Evolutionary conservation across 208 protist species (phyloP), one percentile per base, ranked within the genome.

Genomic region (Acanthamoeba lenticulata): DNA sequence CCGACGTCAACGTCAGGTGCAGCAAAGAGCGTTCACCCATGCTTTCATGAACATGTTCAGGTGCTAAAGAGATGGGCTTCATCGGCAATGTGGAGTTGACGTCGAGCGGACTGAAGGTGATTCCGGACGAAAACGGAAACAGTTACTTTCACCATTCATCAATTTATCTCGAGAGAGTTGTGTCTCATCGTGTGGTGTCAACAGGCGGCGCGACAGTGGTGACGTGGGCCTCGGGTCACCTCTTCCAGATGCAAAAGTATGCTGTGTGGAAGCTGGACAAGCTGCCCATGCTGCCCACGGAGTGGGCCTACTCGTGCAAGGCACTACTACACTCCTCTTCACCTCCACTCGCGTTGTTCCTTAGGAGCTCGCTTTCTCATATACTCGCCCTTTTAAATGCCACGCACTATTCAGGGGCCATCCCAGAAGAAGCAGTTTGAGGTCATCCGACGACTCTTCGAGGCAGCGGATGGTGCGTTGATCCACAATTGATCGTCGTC

Each of bases 171-270:
- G n/a, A n/a, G n/a, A n/a, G n/a, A n/a, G n/a, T n/a, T n/a, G n/a
- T n/a, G n/a, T n/a, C n/a, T n/a, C n/a, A n/a, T n/a, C n/a, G n/a
- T n/a, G n/a, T n/a, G n/a, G n/a, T n/a, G n/a, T n/a, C n/a, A n/a
- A n/a, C 27, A 55, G 85, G 85, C 34, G 52, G 34, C 2, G 85
- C 60, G 60, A 93, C 60, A 21, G 90, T 93, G 9, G 67, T 93
- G 67, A 93, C 90, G n/a, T 93, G 90, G 90, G 90, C 90, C 24
- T 65, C 49, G 17, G 90, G 90, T 5, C 90, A 93, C 32, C 90
- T 93, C 21, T 93, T 93, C 15, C 62, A 93, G 65, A 57, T 93
- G 6, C 90, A 93, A 29, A 93, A 74, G 27, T 47, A 52, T 34
- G 29, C 90, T 27, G 24, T 34, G 42, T 93, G 90, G 90, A 93